Conservation (phyloP, 306 rosid species). For the Rosa lucieae region DNA sequence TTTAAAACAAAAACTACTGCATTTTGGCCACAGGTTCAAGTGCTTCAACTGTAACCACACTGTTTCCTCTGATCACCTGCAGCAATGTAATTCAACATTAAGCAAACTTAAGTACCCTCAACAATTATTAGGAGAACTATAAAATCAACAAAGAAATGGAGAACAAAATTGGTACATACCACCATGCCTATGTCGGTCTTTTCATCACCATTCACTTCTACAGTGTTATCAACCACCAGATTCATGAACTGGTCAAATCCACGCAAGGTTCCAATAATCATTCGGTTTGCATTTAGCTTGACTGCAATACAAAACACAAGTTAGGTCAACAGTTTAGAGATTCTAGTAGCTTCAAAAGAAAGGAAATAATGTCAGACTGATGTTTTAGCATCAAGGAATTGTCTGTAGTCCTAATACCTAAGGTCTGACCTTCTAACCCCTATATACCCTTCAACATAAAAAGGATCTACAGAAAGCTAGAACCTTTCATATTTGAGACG, state of each 20-base stretch:
- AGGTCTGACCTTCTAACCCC: neutral
- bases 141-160: neutral
- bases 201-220: slow-evolving; percentile 87
- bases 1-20: slow-evolving; percentile 32
- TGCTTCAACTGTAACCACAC: slow-evolving; percentile 98
- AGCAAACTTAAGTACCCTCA: neutral
- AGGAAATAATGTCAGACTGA: neutral
- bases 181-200: slow-evolving; percentile 91
- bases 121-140: neutral
- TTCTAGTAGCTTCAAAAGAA: neutral
- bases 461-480: neutral
- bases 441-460: neutral
- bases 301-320: slow-evolving; percentile 46
- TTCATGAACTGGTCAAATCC: slow-evolving; percentile 99
- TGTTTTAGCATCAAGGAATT: neutral
- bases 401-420: neutral
- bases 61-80: slow-evolving; percentile 95
- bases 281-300: slow-evolving; percentile 86
- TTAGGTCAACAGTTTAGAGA: neutral
- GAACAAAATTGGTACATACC: slow-evolving; percentile 53
- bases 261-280: slow-evolving; percentile 88
- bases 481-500: neutral
- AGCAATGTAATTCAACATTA: slow-evolving; percentile 21
- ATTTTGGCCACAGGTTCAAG: slow-evolving; percentile 88
- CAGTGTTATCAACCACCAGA: slow-evolving; percentile 89